These are phyloP conservation scores for Hypoxylon intermedium DNA, from an alignment of 495 filamentous ascomycete genomes.

Conservation along the genomic window DNA sequence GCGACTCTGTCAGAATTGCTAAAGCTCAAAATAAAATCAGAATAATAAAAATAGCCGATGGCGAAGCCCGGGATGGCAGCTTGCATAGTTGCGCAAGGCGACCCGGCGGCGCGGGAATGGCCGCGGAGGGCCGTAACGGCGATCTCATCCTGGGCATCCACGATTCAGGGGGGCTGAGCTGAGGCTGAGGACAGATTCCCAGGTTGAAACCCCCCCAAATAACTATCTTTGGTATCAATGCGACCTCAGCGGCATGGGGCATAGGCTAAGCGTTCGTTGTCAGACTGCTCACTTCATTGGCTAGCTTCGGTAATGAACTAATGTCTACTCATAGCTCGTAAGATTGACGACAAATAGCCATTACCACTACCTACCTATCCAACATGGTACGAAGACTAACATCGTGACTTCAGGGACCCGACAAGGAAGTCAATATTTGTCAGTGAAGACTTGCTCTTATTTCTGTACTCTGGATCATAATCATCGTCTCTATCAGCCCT, in stretches of 20 bases:
- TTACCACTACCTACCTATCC: too few relatives aligned
- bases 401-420: too few relatives aligned
- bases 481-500: constrained; percentile 6
- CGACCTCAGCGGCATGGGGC: not conserved
- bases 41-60: not conserved
- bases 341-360: constrained; percentile 1
- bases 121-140: too few relatives aligned
- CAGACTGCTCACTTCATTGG: constrained; percentile 15
- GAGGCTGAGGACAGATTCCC: constrained; percentile 35
- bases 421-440: too few relatives aligned
- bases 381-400: too few relatives aligned
- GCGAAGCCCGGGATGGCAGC: not conserved
- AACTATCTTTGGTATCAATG: constrained; percentile 17
- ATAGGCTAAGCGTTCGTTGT: not conserved
- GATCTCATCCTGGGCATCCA: too few relatives aligned
- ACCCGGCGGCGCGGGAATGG: constrained; percentile 13
- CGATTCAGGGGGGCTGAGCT: constrained; percentile 36
- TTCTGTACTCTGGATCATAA: not conserved
- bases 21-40: not conserved
- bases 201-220: constrained; percentile 12
- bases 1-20: not conserved
- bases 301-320: constrained; percentile 5
- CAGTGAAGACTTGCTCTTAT: not conserved
- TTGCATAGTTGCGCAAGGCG: not conserved
- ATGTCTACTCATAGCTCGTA: constrained; percentile 1